Conservation (phyloP, 768 basidiomycete species). For the Tulasnella sp. region DNA sequence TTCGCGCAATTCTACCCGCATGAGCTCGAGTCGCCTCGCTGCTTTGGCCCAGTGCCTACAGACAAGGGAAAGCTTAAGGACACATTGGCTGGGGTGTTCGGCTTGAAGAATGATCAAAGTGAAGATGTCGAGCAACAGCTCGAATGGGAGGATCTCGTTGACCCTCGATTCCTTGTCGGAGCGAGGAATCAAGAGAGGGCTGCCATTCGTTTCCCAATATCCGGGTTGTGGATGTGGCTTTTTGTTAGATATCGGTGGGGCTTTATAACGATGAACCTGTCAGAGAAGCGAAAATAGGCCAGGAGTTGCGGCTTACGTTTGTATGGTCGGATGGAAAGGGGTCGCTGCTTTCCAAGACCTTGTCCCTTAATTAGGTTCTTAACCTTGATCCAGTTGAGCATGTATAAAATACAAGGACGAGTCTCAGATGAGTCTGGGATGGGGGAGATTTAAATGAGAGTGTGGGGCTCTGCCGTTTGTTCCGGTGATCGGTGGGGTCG, state of each 20-base stretch:
- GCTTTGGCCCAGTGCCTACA: slow-evolving; percentile 2
- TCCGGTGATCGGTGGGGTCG: not conserved
- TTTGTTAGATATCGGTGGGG: not conserved
- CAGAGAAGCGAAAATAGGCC: not conserved
- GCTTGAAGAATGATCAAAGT: not conserved
- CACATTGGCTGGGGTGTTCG: not conserved
- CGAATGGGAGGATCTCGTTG: not conserved
- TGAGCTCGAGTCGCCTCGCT: slow-evolving; percentile 5
- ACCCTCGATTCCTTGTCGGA: not conserved
- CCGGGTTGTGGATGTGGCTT: not conserved
- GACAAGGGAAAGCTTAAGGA: slow-evolving; percentile 4
- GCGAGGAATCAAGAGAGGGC: not conserved
- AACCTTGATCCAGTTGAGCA: not conserved
- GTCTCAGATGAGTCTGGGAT: not conserved
- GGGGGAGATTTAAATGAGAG: not conserved
- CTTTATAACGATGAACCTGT: not conserved
- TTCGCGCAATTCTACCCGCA: not conserved
- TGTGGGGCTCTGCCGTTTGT: not conserved
- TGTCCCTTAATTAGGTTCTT: not conserved
- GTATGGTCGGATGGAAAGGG: not conserved
- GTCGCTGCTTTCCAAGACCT: not conserved
- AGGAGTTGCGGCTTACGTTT: not conserved
- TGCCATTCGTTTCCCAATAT: not conserved
- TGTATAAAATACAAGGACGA: not conserved
- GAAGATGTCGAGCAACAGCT: slow-evolving; percentile 2